Evolutionary conservation across 164 flowering plant species (phyloP), one percentile per base, ranked within the genome.

Genomic region (Vitis labrusca): DNA sequence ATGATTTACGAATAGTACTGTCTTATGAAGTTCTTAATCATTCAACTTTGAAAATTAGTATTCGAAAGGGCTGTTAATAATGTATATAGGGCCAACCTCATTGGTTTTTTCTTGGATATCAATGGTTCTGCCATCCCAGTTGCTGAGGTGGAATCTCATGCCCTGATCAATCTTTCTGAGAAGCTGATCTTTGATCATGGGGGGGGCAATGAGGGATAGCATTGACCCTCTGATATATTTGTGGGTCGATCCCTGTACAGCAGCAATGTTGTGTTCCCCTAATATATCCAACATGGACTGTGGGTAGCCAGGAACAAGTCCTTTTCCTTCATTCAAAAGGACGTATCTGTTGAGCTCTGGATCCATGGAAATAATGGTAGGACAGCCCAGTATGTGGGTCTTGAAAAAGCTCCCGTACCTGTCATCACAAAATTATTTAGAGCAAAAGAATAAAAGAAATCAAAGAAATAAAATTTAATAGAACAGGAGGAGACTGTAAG

Each of bases 251-350:
- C 98, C 98, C 78, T 84, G 88, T 23, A 95, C 99, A 51, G 97
- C 93, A 5, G 94, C 97, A 66, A 95, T 90, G 84, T 95, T 95
- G 77, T 83, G 76, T 71, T 81, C 82, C 9, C 99, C 99, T 53
- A 95, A 76, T 3, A 95, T 90, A 69, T 90, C 97, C 29, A 93
- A 67, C 97, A 91, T 91, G 68, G 98, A 93, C 57, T 90, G 88
- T 15, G 99, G 99, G 80, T 95, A 95, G 6, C 99, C 99, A 61
- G 99, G 96, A 68, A 95, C 84, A 49, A 95, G 81, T 4, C 99
- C 99, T 80, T 91, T 91, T 37, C 84, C 77, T 79, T 95, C 99
- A 75, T 90, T 95, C 90, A 89, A 65, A 4, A 95, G 85, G 7
- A 95, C 90, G 80, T 83, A 89, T 77, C 88, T 81, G 82, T 95